Evolutionary conservation across 2,329 filamentous ascomycete genomes (phyloP).

Genomic region (Aureobasidium subglaciale): DNA sequence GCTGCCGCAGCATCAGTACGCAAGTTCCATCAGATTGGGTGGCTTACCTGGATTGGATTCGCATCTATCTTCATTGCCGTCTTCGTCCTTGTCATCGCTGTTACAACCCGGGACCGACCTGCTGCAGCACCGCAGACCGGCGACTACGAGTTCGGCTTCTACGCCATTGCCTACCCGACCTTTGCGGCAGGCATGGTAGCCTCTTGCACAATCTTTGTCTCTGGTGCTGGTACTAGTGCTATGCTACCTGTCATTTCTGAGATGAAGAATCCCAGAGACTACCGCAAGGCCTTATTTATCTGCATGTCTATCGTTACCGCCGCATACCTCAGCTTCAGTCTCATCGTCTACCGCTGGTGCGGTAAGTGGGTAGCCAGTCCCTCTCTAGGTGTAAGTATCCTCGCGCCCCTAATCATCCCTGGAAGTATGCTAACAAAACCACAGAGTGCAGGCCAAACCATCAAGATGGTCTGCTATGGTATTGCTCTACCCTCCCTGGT

Average conservation of each 20-base stretch:
- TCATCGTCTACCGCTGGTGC: constrained; percentile 56
- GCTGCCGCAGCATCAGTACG: constrained; percentile 47
- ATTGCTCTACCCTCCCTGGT: constrained; percentile 50
- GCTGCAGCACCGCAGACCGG: constrained; percentile 55
- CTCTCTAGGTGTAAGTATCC: constrained; percentile 41
- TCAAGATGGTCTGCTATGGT: constrained; percentile 58
- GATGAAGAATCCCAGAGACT: constrained; percentile 55
- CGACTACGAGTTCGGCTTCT: constrained; percentile 53
- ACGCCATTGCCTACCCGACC: constrained; percentile 47
- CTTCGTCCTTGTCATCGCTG: constrained; percentile 40
- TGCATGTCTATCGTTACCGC: constrained; percentile 53
- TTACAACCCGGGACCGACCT: constrained; percentile 51
- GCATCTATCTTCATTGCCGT: constrained; percentile 49
- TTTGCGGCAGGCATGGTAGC: constrained; percentile 55
- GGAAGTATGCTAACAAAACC: not conserved
- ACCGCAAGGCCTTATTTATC: constrained; percentile 52
- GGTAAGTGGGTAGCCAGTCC: constrained; percentile 57
- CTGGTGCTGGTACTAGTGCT: constrained; percentile 51
- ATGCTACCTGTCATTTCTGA: constrained; percentile 60
- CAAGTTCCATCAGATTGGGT: constrained; percentile 55
- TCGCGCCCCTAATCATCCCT: not conserved
- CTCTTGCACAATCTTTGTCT: constrained; percentile 53
- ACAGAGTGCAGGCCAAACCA: constrained; percentile 46
- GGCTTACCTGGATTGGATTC: constrained; percentile 57
- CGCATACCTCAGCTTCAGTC: constrained; percentile 51